Evolutionary conservation across 2,329 filamentous ascomycete genomes (phyloP), one percentile per base, ranked within the genome.

Genomic region (Akanthomyces lecanii): DNA sequence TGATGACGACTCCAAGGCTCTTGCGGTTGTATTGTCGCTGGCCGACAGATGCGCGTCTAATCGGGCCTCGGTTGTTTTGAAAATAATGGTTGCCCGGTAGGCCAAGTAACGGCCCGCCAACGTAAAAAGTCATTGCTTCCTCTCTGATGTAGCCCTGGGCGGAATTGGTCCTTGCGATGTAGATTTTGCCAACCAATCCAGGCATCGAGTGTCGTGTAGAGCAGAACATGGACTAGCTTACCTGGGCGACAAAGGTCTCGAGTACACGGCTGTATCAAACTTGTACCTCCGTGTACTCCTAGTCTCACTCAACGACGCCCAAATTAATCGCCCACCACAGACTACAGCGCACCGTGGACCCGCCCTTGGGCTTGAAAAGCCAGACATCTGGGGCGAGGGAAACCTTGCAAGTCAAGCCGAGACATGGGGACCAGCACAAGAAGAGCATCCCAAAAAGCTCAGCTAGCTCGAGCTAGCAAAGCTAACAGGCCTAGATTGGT

Each of bases 261-360:
- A 21, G 40, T 33, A 25, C 42, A 47, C n/a, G 11, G 25, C 42
- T 47, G 54, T 57, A 57, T 47, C 36, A 5, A n/a, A 6, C 44
- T 42, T 59, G 56, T 59, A 51, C 47, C 45, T 51, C 45, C 42
- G 21, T 40, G 56, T 51, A 51, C 36, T 42, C 18, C 14, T 23
- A 14, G 53, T 56, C 53, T 56, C 53, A 56, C 53, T 8, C 36
- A 44, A 25, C 38, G 18, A 45, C 38, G n/a, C 51, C 25, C 8
- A 38, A 10, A 48, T 23, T 36, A 44, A 30, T 42, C 21, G 23
- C 6, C 23, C 38, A 45, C 53, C 23, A 45, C 53, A 44, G 33
- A 36, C 33, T 11, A 36, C 33, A 36, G 33, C 33, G 33, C 33
- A 36, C 33, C 18, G 16, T 44, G 5, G 40, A 45, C 40, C 53